Base-by-base conservation (phyloP, 768 basidiomycete genomes). In the Panellus pusillus region DNA sequence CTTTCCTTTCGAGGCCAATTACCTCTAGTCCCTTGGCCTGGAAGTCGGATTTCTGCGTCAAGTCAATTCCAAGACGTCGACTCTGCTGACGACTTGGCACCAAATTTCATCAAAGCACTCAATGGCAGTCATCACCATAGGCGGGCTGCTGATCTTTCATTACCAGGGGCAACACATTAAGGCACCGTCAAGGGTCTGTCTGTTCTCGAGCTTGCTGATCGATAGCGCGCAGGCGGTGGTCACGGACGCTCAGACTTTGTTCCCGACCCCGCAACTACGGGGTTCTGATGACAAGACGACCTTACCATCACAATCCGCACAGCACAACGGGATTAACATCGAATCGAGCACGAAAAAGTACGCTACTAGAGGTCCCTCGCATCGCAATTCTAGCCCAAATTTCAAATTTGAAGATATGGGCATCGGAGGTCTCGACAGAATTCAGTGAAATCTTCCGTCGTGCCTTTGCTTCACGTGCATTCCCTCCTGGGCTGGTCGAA, bases 321-420 rank as follows among this genome's bases (percentile, higher is more conserved):
- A 86, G 0, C 77, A 82, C 39, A 92, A 88, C 63, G 67, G 77
- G 6, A 93, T 99, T 70, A 95, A 89, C 73, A 76, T 99, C 65
- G 97, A 94, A 73, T 86, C 91, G 27, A 93, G 90, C 61, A 84
- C 89, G 3, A 97, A 89, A 70, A 91, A 90, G 93, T 93, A 45
- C 24, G 24, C 24, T 24, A 14, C 9, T 44, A 95, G 93, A 63
- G 84, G 91, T 0, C 86, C 93, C 6, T 84, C 94, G 6, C 98
- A 98, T 67, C n/a, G 93, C 97, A 0, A 96, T 99, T 61, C 80
- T 99, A 9, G 87, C 0, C 93, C 97, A 1, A 98, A 98, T 71
- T 99, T 99, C 82, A 98, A 97, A 71, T 99, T 99, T 58, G 91
- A 96, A 65, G 97, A 99, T 69, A 98, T 99, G 96, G 97, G 97